Evolutionary conservation across 768 basidiomycete genomes (phyloP).

Genomic region (Albatrellus ellisii): DNA sequence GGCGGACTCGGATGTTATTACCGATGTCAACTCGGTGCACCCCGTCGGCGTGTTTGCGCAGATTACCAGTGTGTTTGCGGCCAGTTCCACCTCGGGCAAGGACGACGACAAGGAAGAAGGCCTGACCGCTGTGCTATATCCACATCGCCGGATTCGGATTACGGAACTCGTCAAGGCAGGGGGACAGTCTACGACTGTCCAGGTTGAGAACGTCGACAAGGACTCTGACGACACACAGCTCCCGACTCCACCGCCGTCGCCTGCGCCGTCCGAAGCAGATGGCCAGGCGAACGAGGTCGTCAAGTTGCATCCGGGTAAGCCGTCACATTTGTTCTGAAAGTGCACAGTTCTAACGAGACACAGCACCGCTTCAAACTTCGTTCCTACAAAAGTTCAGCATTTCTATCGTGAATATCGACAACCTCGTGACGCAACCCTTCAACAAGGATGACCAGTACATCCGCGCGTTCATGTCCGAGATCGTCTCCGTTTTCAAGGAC

Average conservation of each 20-base stretch:
- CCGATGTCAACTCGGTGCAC: constrained; percentile 78
- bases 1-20: constrained; percentile 85
- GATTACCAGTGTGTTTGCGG: constrained; percentile 86
- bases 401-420: constrained; percentile 82
- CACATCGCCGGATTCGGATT: constrained; percentile 81
- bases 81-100: constrained; percentile 28
- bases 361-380: constrained; percentile 64
- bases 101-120: constrained; percentile 77
- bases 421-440: constrained; percentile 70
- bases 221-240: constrained; percentile 31
- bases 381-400: constrained; percentile 74
- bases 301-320: constrained; percentile 10
- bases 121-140: constrained; percentile 90
- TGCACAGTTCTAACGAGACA: constrained; percentile 8
- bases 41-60: constrained; percentile 94
- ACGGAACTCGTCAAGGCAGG: constrained; percentile 74
- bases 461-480: constrained; percentile 92
- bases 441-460: constrained; percentile 92
- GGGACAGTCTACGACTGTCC: constrained; percentile 23
- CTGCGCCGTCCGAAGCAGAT: constrained; percentile 5
- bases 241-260: constrained; percentile 31
- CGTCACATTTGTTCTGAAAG: neutral
- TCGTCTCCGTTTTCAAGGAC: constrained; percentile 96
- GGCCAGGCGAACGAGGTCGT: constrained; percentile 1
- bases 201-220: constrained; percentile 21